Evolutionary conservation across 176 grass and related monocot genomes (phyloP), one percentile per base, ranked within the genome.

Genomic region (Phoenix dactylifera): DNA sequence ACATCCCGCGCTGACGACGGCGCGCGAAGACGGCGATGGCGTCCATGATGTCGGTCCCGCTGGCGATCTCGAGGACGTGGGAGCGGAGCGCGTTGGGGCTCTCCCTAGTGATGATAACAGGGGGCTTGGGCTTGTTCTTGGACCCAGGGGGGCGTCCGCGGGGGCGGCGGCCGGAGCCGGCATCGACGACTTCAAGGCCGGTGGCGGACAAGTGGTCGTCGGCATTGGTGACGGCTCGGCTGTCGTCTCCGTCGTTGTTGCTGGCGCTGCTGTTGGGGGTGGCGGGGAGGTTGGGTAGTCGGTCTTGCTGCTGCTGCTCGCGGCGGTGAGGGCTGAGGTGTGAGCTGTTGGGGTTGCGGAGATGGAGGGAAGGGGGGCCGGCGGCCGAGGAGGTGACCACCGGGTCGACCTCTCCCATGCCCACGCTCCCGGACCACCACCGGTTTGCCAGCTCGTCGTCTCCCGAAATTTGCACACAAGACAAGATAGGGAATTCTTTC

Each of bases 71-170:
- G 9, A 90, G 70, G 17, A 90, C 82, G 58, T 90, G 82, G 0
- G 86, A 82, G 4, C 78, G 86, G 26, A 90, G 76, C 5, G 81
- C 68, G 76, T 90, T 85, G 49, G 86, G 86, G 67, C 82, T 90
- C 50, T 90, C 86, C 55, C 82, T 55, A 5, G 86, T 85, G 68
- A 85, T 90, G 66, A 90, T 85, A 49, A 90, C 61, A 9, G 86
- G 82, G 0, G 82, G 82, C 69, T 76, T 90, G 17, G 82, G 82
- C 72, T 90, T 90, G 70, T 90, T 90, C 73, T 82, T 90, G 12
- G 86, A 90, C 2, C 86, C 86, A 26, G 75, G 67, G 0, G 86
- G 86, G 5, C 86, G 63, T 3, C 86, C 86, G 1, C 86, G 82
- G 4, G 86, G 82, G 15, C 81, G 81, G 50, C 78, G 51, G 1